Evolutionary conservation across 2,329 filamentous ascomycete species (phyloP).

Genomic region (Phaeosphaeria sp.): DNA sequence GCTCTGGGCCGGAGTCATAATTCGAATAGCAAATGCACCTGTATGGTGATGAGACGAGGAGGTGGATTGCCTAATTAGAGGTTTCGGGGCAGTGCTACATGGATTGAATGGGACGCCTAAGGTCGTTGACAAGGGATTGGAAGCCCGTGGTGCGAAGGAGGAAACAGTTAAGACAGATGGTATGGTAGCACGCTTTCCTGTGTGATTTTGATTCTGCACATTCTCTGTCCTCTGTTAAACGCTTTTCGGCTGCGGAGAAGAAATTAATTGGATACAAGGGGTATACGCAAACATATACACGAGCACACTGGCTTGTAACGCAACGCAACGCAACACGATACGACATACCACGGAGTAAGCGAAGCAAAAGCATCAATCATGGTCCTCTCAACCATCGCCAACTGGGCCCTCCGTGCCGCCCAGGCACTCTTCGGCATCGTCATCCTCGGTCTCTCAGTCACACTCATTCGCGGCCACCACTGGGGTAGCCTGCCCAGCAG

Average conservation of each 20-base stretch:
- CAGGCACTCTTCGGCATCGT: slow-evolving; percentile 30
- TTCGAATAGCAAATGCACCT: neutral
- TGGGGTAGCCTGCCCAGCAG: slow-evolving; percentile 10
- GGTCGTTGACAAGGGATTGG: too few relatives aligned
- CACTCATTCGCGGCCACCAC: slow-evolving; percentile 24
- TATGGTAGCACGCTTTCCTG: too few relatives aligned
- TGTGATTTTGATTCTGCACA: too few relatives aligned
- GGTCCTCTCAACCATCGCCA: slow-evolving; percentile 8
- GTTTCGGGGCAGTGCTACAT: neutral
- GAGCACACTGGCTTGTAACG: neutral
- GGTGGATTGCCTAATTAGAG: neutral
- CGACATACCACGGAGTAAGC: neutral
- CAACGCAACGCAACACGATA: neutral
- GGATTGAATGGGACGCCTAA: neutral
- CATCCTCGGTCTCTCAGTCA: slow-evolving; percentile 26
- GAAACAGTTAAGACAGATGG: neutral
- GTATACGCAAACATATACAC: neutral
- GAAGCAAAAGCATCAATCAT: neutral
- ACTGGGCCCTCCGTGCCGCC: slow-evolving; percentile 21
- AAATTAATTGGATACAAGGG: neutral
- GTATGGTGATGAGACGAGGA: neutral
- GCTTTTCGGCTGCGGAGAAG: neutral
- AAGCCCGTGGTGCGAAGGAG: neutral
- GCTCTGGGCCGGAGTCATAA: neutral
- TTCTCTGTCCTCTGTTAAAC: too few relatives aligned